phyloP scores from a whole-genome alignment of 805 yeast species.

The Candida awuae region DNA sequence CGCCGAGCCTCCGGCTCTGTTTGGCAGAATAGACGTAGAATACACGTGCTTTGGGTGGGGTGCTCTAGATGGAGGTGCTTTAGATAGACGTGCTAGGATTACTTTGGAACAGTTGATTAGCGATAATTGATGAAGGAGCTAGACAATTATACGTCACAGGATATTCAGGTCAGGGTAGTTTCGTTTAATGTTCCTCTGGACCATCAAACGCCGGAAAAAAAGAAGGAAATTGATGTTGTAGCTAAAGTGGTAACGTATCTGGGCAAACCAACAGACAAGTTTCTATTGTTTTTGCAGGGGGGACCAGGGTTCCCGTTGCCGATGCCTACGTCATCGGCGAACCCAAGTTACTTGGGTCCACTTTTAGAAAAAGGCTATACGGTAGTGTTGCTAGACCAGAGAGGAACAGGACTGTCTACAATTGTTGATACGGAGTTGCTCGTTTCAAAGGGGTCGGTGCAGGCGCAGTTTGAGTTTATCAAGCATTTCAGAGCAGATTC shows the following conservation, averaged over 20 bases:
- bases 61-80: too few relatives aligned
- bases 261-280: neutral
- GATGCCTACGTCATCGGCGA: constrained; percentile 12
- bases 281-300: constrained; percentile 37
- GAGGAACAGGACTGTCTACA: constrained; percentile 54
- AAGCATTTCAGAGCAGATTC: constrained; percentile 45
- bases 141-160: neutral
- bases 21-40: too few relatives aligned
- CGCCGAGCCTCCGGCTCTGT: too few relatives aligned
- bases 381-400: constrained; percentile 41
- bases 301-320: constrained; percentile 47
- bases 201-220: neutral
- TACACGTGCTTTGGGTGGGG: too few relatives aligned
- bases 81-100: too few relatives aligned
- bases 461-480: constrained; percentile 32
- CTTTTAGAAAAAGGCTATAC: constrained; percentile 17
- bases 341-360: constrained; percentile 15
- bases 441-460: constrained; percentile 12
- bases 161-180: neutral
- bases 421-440: constrained; percentile 33
- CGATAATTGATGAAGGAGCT: neutral
- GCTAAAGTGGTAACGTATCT: neutral
- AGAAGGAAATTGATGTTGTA: neutral
- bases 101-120: too few relatives aligned
- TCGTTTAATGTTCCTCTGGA: neutral